phyloP scores from a whole-genome alignment of 169 alveolate genomes.

The Plasmodium sp. region DNA sequence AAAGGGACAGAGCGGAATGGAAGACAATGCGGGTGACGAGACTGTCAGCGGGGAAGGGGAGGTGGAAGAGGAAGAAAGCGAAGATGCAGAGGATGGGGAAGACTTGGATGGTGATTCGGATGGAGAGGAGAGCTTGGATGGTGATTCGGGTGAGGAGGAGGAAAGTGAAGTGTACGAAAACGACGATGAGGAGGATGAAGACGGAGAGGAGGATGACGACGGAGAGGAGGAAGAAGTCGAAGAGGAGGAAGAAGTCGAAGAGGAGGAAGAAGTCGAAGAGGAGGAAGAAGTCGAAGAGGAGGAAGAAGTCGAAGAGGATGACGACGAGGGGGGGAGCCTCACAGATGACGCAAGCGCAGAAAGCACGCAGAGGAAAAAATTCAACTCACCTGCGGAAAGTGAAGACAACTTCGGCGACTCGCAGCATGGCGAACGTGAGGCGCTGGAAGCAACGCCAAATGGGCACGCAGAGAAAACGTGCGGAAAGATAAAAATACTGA shows the following conservation, averaged over 20 bases:
- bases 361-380: neutral
- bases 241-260: conserved; percentile 13
- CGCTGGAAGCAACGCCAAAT: neutral
- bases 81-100: neutral
- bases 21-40: neutral
- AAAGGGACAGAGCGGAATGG: neutral
- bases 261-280: neutral
- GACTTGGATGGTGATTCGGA: neutral
- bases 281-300: neutral
- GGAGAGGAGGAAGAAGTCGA: neutral
- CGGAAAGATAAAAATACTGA: neutral
- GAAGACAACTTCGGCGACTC: neutral
- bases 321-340: neutral
- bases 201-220: neutral
- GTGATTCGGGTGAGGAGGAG: neutral
- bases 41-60: neutral
- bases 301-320: neutral
- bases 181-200: neutral
- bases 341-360: neutral
- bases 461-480: neutral
- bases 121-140: neutral
- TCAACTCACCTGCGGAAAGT: neutral
- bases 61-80: neutral
- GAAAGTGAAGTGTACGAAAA: neutral
- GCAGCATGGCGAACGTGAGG: neutral